Evolutionary conservation across 140 eudicot species (phyloP).

Genomic region (Stevia rebaudiana): DNA sequence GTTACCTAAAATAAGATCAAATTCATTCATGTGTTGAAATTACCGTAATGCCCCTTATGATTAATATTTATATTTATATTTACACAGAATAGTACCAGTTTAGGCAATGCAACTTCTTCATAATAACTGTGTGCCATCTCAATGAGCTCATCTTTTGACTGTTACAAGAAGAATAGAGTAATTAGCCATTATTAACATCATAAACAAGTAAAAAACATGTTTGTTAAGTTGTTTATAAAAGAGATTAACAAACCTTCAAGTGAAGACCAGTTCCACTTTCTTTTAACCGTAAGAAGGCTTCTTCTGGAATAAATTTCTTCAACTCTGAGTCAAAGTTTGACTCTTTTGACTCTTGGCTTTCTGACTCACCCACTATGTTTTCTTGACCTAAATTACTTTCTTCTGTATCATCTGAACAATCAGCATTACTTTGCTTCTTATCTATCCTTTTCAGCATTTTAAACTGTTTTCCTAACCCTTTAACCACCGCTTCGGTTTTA

Average conservation of each 20-base stretch:
- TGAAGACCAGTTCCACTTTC: slow-evolving; percentile 88
- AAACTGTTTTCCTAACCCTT: slow-evolving; percentile 91
- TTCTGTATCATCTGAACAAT: slow-evolving; percentile 41
- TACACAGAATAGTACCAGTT: slow-evolving; percentile 58
- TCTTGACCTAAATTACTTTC: slow-evolving; percentile 29
- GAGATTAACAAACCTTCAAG: slow-evolving; percentile 49
- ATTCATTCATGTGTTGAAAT: slow-evolving; percentile 9
- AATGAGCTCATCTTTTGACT: slow-evolving; percentile 83
- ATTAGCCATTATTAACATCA: slow-evolving; percentile 9
- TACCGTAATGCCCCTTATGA: background rate
- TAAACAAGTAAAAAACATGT: background rate
- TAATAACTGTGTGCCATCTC: slow-evolving; percentile 77
- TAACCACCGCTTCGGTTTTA: slow-evolving; percentile 54
- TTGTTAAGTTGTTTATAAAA: background rate
- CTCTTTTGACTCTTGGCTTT: slow-evolving; percentile 32
- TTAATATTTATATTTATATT: background rate
- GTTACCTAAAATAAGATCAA: slow-evolving; percentile 53
- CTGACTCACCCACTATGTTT: slow-evolving; percentile 33
- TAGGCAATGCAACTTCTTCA: slow-evolving; percentile 90
- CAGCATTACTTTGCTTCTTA: slow-evolving; percentile 35
- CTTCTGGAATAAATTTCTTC: slow-evolving; percentile 58
- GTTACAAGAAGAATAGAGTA: slow-evolving; percentile 34
- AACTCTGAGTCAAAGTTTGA: slow-evolving; percentile 42
- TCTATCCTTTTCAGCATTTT: slow-evolving; percentile 85
- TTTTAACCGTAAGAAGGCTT: slow-evolving; percentile 76